A percentile compares a stretch with the other conserved stretches of the same genome.
phyloP scores from a whole-genome alignment of 495 filamentous ascomycete genomes.

The Corynascus novoguineensis region DNA sequence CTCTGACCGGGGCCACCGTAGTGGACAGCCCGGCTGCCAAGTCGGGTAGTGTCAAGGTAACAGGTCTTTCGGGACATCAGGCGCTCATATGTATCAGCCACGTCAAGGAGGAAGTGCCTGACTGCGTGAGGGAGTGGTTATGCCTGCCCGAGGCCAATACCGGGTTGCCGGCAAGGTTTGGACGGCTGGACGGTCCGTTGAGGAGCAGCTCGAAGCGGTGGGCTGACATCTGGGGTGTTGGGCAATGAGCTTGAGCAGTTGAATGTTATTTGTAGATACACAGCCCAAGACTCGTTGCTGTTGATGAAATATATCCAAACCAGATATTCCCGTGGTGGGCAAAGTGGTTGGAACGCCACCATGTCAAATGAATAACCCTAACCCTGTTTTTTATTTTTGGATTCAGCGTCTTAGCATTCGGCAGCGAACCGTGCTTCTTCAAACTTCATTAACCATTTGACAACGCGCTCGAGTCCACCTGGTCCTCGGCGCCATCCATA shows the following conservation, averaged over 20 bases:
- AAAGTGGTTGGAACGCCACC: too few relatives aligned
- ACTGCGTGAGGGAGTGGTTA: constrained; percentile 71
- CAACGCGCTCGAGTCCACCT: too few relatives aligned
- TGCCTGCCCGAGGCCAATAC: constrained; percentile 64
- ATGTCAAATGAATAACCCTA: too few relatives aligned
- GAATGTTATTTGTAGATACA: too few relatives aligned
- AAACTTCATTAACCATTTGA: too few relatives aligned
- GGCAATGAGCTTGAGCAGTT: background rate
- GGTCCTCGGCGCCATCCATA: too few relatives aligned
- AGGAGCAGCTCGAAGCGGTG: constrained; percentile 48
- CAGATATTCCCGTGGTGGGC: too few relatives aligned
- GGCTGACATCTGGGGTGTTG: constrained; percentile 56
- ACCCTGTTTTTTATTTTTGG: too few relatives aligned
- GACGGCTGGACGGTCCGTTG: constrained; percentile 51
- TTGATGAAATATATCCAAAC: too few relatives aligned
- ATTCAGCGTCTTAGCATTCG: too few relatives aligned
- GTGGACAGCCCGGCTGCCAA: constrained; percentile 39
- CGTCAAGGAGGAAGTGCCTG: constrained; percentile 82
- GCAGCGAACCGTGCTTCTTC: too few relatives aligned
- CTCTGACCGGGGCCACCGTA: constrained; percentile 20
- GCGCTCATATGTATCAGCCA: constrained; percentile 85
- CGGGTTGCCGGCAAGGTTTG: constrained; percentile 51
- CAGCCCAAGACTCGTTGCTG: too few relatives aligned
- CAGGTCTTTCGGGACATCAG: constrained; percentile 59
- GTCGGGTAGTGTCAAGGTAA: constrained; percentile 37